phyloP scores from a whole-genome alignment of 2,329 filamentous ascomycete genomes.

The Penicillium sp. region DNA sequence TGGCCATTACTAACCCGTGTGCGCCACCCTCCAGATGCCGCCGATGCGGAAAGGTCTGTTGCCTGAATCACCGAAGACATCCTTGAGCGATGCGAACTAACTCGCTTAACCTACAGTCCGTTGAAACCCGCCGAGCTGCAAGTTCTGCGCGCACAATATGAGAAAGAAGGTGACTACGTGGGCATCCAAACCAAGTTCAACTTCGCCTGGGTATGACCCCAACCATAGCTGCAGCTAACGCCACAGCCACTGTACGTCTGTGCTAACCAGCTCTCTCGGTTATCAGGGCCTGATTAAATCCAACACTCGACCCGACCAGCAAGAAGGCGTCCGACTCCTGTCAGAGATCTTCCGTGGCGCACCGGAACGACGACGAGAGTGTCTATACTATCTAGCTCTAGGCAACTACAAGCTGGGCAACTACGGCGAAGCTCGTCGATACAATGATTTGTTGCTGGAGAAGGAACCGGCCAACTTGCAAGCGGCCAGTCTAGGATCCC shows the following conservation, averaged over 20 bases:
- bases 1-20: conserved; percentile 5
- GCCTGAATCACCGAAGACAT: not conserved
- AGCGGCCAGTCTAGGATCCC: conserved; percentile 76
- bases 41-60: conserved; percentile 88
- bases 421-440: conserved; percentile 89
- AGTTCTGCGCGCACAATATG: conserved; percentile 89
- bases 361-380: conserved; percentile 91
- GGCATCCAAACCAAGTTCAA: conserved; percentile 99
- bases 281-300: conserved; percentile 91
- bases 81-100: conserved; percentile 11
- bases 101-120: conserved; percentile 57
- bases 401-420: conserved; percentile 99
- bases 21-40: conserved; percentile 68
- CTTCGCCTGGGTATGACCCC: conserved; percentile 81
- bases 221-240: not conserved
- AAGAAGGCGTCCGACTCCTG: conserved; percentile 88
- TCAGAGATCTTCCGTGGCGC: conserved; percentile 95
- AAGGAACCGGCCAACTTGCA: conserved; percentile 91
- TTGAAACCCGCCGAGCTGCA: conserved; percentile 89
- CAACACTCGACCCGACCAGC: conserved; percentile 77
- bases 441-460: conserved; percentile 89
- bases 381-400: conserved; percentile 94
- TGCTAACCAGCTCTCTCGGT: conserved; percentile 11
- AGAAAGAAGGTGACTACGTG: conserved; percentile 96
- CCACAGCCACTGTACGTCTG: not conserved